Percentiles rank a stretch among this genome's conserved stretches.
These are phyloP conservation scores for Rhizopogon sp. DNA, from an alignment of 768 basidiomycete species.

Conservation along the genomic window DNA sequence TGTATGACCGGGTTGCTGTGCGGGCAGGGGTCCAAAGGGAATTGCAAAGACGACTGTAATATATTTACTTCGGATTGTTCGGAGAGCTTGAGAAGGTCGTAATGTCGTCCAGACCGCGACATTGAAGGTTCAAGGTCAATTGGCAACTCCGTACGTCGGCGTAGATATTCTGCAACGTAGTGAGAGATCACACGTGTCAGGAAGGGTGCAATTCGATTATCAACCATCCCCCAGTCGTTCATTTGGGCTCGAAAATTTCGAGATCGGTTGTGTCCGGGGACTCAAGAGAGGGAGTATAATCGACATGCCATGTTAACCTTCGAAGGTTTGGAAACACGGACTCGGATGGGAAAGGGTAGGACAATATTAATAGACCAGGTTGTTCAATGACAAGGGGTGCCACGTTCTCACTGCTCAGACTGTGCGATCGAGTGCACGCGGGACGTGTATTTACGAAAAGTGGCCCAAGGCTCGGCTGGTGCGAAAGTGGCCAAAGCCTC, in stretches of 20 bases:
- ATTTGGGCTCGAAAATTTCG: constrained; percentile 6
- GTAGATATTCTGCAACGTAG: background rate
- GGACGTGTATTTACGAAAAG: constrained; percentile 18
- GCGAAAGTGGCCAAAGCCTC: constrained; percentile 17
- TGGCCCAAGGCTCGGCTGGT: constrained; percentile 10
- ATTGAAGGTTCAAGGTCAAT: background rate
- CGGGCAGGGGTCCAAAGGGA: too few relatives aligned
- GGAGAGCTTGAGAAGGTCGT: background rate
- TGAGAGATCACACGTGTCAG: background rate
- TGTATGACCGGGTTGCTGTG: too few relatives aligned
- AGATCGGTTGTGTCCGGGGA: constrained; percentile 8
- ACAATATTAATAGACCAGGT: constrained; percentile 8
- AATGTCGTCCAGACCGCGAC: background rate
- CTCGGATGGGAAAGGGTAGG: constrained; percentile 9
- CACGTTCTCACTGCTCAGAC: constrained; percentile 13
- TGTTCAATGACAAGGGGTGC: constrained; percentile 10
- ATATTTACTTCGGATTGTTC: background rate
- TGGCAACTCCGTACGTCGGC: background rate
- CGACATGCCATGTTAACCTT: constrained; percentile 18
- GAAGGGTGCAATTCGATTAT: background rate
- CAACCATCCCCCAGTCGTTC: background rate
- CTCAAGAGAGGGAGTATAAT: constrained; percentile 13
- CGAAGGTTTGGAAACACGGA: constrained; percentile 23
- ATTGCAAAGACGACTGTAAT: background rate
- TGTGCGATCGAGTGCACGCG: constrained; percentile 17